Base-by-base conservation (phyloP, 192 early-diverging fungal species). In the Rhizophagus prolifer region DNA sequence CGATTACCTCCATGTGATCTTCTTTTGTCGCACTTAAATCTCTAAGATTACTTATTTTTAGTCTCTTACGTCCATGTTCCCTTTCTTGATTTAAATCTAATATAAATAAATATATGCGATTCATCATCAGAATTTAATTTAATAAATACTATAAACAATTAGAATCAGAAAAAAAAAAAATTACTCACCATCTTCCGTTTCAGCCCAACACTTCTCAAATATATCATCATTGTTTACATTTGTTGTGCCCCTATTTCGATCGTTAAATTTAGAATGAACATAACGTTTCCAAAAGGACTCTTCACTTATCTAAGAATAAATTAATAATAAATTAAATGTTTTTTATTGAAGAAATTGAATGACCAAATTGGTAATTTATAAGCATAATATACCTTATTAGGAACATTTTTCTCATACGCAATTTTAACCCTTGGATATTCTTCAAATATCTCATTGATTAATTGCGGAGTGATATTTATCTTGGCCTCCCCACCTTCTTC, bases 261-360 rank as follows among this genome's bases (percentile, higher is more conserved):
- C 94, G 75, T 96, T 97, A 72, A 94, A 92, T 79, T 93, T 88
- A 12, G 93, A 95, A 26, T 87, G 85, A 12, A 95, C 85, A 79
- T 93, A 98, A 58, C 92, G 83, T 47, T 90, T 95, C 94, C 96
- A 96, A 80, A 98, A 98, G 54, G 91, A 84, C 54, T 91, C 85
- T 74, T 94, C 93, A 21, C 88, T 82, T 61, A 94, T 74, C 64
- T 90, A 90, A 73, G 92, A 74, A n/a, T 31, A 47, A 75, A 8
- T 41, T 21, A 36, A 12, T 38, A 28, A 54, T 61, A 75, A 61
- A 78, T 14, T 31, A 23, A 25, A 31, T 63, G 14, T n/a, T 60
- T 41, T 47, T 44, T 25, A 31, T 25, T 23, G 10, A 41, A 34
- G 25, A 12, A 31, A 14, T 62, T 21, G 31, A 41, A 38, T 8